These are phyloP conservation scores for Balakata baccata DNA, from an alignment of 345 rosid species.

Conservation along the genomic window DNA sequence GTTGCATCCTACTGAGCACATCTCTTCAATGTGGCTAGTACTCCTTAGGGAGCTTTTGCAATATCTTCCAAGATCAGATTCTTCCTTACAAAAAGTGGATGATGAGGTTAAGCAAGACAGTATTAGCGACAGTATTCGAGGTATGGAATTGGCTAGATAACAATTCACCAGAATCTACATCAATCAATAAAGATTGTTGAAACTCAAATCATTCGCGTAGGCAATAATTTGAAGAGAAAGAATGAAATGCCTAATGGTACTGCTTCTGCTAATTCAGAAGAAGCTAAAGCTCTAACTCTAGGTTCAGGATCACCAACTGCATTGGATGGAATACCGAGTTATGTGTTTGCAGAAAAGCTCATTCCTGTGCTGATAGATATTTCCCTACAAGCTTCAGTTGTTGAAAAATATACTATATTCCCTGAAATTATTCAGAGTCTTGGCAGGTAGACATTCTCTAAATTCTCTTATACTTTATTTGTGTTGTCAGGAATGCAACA, in stretches of 20 bases:
- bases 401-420: constrained; percentile 61
- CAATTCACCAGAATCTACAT: constrained; percentile 13
- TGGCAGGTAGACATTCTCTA: constrained; percentile 53
- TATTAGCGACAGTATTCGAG: constrained; percentile 35
- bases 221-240: constrained; percentile 26
- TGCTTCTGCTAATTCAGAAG: constrained; percentile 35
- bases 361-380: constrained; percentile 77
- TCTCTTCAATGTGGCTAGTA: constrained; percentile 84
- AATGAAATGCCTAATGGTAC: constrained; percentile 41
- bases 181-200: constrained; percentile 19
- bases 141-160: constrained; percentile 26
- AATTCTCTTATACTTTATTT: constrained; percentile 2
- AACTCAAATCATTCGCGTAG: constrained; percentile 30
- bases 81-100: constrained; percentile 45
- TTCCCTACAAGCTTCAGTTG: constrained; percentile 58
- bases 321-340: constrained; percentile 40
- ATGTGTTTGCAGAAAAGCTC: constrained; percentile 70
- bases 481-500: constrained; percentile 2
- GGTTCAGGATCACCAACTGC: constrained; percentile 29
- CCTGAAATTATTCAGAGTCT: constrained; percentile 81
- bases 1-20: constrained; percentile 65
- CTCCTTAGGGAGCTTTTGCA: constrained; percentile 61
- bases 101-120: constrained; percentile 42
- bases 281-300: constrained; percentile 33
- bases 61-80: constrained; percentile 67